Percentiles rank a stretch among this genome's conserved stretches.
These are phyloP conservation scores for Trichosporon sp. DNA, from an alignment of 1,284 basidiomycete species.

Conservation along the genomic window DNA sequence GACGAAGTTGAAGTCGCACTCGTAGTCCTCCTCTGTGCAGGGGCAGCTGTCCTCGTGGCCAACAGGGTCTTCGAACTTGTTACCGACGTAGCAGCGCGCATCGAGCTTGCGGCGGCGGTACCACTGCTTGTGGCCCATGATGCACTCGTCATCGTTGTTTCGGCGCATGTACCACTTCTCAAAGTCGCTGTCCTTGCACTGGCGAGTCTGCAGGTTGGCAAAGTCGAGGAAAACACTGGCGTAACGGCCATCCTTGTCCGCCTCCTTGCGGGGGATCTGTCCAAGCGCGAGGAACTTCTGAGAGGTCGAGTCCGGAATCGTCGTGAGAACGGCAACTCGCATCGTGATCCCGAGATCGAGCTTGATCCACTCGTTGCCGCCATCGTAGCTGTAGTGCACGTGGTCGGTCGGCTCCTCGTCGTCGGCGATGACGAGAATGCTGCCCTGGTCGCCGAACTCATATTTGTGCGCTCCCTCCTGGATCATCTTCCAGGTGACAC, in stretches of 20 bases:
- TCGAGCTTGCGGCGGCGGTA: conserved; percentile 81
- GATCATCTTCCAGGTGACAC: conserved; percentile 81
- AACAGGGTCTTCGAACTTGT: conserved; percentile 85
- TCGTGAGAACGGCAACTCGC: conserved; percentile 75
- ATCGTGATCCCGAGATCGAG: conserved; percentile 72
- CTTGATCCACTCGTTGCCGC: conserved; percentile 77
- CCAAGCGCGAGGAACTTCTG: conserved; percentile 85
- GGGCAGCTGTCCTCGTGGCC: conserved; percentile 79
- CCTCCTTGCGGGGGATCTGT: conserved; percentile 66
- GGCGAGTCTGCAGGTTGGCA: conserved; percentile 66
- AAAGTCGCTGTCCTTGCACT: conserved; percentile 76
- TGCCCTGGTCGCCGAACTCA: conserved; percentile 89
- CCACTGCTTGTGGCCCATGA: conserved; percentile 99
- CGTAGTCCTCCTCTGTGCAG: conserved; percentile 86
- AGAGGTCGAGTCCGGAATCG: conserved; percentile 87
- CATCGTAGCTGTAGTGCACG: conserved; percentile 80
- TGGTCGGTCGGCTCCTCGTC: conserved; percentile 80
- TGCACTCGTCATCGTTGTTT: conserved; percentile 69
- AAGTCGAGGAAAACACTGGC: conserved; percentile 85
- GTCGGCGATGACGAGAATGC: conserved; percentile 79
- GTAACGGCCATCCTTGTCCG: conserved; percentile 66
- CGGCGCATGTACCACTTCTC: conserved; percentile 84
- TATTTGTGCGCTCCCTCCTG: conserved; percentile 82
- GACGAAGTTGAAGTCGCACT: conserved; percentile 63
- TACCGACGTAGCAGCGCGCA: conserved; percentile 86